Percentiles rank a stretch among this genome's conserved stretches.
Evolutionary conservation across 2,329 filamentous ascomycete species (phyloP).

Genomic region (Cryphonectria japonica): DNA sequence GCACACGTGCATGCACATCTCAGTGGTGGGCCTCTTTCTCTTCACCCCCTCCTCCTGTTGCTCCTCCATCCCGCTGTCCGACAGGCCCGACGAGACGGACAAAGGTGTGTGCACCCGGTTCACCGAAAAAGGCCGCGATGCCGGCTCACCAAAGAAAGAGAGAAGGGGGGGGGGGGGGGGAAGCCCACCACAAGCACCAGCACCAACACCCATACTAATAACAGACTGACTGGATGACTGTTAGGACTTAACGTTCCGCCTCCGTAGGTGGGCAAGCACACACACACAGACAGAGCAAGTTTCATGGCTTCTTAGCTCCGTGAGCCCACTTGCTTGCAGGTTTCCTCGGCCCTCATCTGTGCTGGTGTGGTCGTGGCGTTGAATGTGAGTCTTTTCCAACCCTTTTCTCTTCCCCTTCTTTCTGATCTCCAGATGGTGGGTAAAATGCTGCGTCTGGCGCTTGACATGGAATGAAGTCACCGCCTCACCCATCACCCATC

Average conservation of each 20-base stretch:
- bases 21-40: not conserved
- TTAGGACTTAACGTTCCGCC: not conserved
- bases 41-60: not conserved
- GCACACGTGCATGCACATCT: not conserved
- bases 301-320: not conserved
- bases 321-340: not conserved
- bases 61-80: not conserved
- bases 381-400: not conserved
- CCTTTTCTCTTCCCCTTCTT: not conserved
- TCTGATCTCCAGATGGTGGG: not conserved
- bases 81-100: not conserved
- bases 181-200: not conserved
- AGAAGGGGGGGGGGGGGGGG: too few relatives aligned
- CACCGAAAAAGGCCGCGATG: not conserved
- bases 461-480: not conserved
- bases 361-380: not conserved
- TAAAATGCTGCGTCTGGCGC: not conserved
- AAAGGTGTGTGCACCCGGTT: not conserved
- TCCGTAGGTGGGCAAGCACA: not conserved
- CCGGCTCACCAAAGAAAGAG: not conserved
- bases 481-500: not conserved
- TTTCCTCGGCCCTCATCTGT: not conserved
- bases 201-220: not conserved
- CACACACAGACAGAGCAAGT: not conserved
- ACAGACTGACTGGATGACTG: not conserved